Conservation (phyloP, 2,329 filamentous ascomycete species). For the Amphichorda felina region DNA sequence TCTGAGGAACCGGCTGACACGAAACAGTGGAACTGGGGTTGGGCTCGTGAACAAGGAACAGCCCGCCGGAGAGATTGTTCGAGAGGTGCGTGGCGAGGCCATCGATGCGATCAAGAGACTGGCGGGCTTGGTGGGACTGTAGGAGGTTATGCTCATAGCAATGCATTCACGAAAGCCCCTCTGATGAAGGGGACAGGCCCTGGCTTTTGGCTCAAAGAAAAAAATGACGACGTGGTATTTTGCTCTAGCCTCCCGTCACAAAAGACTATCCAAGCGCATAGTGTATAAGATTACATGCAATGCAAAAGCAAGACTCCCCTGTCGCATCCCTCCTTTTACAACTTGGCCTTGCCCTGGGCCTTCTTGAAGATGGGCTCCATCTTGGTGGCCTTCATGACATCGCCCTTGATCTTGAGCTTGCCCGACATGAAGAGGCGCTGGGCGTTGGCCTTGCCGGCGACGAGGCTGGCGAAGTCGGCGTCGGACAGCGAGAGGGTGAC, state of each 20-base stretch:
- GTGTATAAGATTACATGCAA: not conserved
- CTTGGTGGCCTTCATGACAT: slow-evolving; percentile 98
- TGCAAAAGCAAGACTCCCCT: not conserved
- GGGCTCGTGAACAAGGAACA: slow-evolving; percentile 28
- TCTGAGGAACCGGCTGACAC: not conserved
- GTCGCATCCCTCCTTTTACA: slow-evolving; percentile 37
- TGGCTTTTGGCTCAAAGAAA: not conserved
- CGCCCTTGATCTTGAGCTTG: slow-evolving; percentile 95
- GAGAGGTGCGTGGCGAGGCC: slow-evolving; percentile 24
- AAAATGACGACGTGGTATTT: not conserved
- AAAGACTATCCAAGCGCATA: not conserved
- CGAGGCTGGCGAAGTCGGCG: slow-evolving; percentile 73
- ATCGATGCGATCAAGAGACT: slow-evolving; percentile 15
- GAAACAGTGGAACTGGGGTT: slow-evolving; percentile 26
- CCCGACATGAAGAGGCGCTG: slow-evolving; percentile 97
- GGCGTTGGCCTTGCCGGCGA: slow-evolving; percentile 81
- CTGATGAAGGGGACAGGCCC: too few species aligned
- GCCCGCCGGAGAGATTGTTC: slow-evolving; percentile 29
- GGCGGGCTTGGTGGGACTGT: slow-evolving; percentile 16
- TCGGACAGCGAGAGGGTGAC: slow-evolving; percentile 83
- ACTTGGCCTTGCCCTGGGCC: slow-evolving; percentile 72
- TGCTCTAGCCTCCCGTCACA: not conserved
- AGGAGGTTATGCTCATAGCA: not conserved
- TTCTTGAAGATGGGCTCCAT: slow-evolving; percentile 88
- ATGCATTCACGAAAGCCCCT: not conserved